Conservation (phyloP, 371 early-diverging fungal species). For the Mucor indicus region DNA sequence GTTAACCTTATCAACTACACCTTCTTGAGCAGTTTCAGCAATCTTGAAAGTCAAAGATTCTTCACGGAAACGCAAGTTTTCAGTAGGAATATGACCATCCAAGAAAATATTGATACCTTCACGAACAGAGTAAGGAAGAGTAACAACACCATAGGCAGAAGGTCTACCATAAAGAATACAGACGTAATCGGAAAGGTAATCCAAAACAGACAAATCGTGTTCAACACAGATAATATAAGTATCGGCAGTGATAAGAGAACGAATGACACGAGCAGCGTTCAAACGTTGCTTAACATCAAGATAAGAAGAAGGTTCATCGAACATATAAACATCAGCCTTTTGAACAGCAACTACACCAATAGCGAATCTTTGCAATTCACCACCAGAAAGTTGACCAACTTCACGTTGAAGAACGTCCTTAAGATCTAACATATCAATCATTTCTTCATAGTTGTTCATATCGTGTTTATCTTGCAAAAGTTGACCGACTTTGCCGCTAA, state of each 20-base stretch:
- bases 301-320: slow-evolving; percentile 99
- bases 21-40: slow-evolving; percentile 84
- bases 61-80: slow-evolving; percentile 99
- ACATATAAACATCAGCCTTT: slow-evolving; percentile 97
- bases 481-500: slow-evolving; percentile 81
- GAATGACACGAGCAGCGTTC: slow-evolving; percentile 95
- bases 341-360: slow-evolving; percentile 91
- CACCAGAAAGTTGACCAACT: slow-evolving; percentile 95
- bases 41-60: slow-evolving; percentile 96
- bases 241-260: slow-evolving; percentile 72
- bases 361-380: slow-evolving; percentile 99
- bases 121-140: slow-evolving; percentile 97
- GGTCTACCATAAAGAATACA: slow-evolving; percentile 99
- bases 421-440: slow-evolving; percentile 82
- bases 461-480: slow-evolving; percentile 78
- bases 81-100: slow-evolving; percentile 98
- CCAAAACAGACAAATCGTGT: slow-evolving; percentile 99
- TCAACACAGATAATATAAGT: slow-evolving; percentile 98
- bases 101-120: slow-evolving; percentile 99
- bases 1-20: slow-evolving; percentile 59
- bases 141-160: slow-evolving; percentile 99
- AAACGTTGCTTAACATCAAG: slow-evolving; percentile 99
- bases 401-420: slow-evolving; percentile 87
- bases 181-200: slow-evolving; percentile 98
- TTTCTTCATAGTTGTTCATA: slow-evolving; percentile 68